Evolutionary conservation across 1,139 yeast species (phyloP), one percentile per base, ranked within the genome.

Genomic region (Pneumocystis canis): DNA sequence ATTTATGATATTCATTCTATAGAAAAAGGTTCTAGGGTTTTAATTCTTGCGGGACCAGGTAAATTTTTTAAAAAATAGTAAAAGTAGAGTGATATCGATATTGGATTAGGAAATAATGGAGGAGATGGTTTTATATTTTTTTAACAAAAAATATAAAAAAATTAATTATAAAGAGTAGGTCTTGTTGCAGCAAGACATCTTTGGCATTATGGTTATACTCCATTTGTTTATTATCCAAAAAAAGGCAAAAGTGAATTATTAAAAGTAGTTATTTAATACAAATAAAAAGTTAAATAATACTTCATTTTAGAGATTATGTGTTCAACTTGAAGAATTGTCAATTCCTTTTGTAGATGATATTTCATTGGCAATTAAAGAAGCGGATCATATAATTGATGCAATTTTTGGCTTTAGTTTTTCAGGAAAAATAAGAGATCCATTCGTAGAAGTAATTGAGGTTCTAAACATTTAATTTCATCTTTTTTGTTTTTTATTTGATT

Each of bases 151-250:
- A 14, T 11, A 16, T 20, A 9, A 25, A 37, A 25, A 5, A 3
- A 25, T 47, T 47, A n/a, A 47, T 20, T 1, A 11, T 9, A 18
- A 7, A 20, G 14, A 20, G 3, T 47, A 47, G 54, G 98, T 0
- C 76, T 92, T 28, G 98, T 92, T 1, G 95, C 96, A 32, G 96
- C 97, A 2, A 80, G 98, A 58, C 98, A 94, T 72, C 77, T 92
- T 67, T 82, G 82, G 68, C 75, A 89, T 9, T 83, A 94, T 79
- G 95, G 92, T 0, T 89, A 84, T 72, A 75, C 77, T 7, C 96
- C 96, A 0, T 75, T 80, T 3, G 78, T 90, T 1, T 75, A 72
- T 67, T 76, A 76, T 62, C 80, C 80, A 20, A 76, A 74, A 67
- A 72, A 71, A 59, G 70, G 77, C 60, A 70, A 73, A 60, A 72